These are phyloP conservation scores for Ophiostoma montium DNA, from an alignment of 2,329 filamentous ascomycete species.

Conservation along the genomic window DNA sequence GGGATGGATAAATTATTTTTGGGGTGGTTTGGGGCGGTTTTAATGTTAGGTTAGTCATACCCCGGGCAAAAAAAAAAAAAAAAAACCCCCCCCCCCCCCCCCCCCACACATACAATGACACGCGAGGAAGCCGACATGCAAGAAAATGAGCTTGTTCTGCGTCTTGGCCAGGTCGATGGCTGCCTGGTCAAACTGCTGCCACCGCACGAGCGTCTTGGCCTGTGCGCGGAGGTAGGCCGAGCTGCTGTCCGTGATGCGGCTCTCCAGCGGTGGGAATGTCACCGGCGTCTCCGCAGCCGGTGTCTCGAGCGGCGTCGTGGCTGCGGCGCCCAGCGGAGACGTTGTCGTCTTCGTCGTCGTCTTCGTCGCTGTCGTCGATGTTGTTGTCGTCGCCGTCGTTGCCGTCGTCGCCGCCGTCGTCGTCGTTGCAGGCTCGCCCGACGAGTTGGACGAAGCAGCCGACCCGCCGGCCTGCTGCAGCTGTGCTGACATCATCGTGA, in stretches of 20 bases:
- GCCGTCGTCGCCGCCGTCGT: too few species aligned
- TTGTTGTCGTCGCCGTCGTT: too few species aligned
- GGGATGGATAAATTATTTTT: too few species aligned
- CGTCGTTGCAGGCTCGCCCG: neutral
- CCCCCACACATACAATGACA: constrained; percentile 88
- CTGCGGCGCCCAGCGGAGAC: constrained; percentile 5
- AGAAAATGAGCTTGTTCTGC: constrained; percentile 78
- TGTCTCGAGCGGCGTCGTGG: neutral
- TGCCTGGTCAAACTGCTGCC: constrained; percentile 77
- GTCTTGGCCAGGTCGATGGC: constrained; percentile 62
- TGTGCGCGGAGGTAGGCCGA: constrained; percentile 55
- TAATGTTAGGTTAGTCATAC: too few species aligned
- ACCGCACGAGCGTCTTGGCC: constrained; percentile 69
- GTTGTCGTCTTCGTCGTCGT: too few species aligned
- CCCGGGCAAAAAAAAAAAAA: too few species aligned
- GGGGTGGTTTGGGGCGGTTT: too few species aligned
- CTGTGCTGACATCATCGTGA: constrained; percentile 15
- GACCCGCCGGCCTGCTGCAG: constrained; percentile 13
- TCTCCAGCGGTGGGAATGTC: constrained; percentile 19
- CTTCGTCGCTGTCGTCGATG: too few species aligned
- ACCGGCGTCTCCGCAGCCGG: constrained; percentile 1
- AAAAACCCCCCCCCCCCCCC: too few species aligned
- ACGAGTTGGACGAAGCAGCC: constrained; percentile 8
- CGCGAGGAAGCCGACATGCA: constrained; percentile 89
- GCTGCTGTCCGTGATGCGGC: constrained; percentile 24